Percentiles rank a stretch among this genome's conserved stretches.
Conservation (phyloP, 495 filamentous ascomycete genomes). For the Daldinia grandis region DNA sequence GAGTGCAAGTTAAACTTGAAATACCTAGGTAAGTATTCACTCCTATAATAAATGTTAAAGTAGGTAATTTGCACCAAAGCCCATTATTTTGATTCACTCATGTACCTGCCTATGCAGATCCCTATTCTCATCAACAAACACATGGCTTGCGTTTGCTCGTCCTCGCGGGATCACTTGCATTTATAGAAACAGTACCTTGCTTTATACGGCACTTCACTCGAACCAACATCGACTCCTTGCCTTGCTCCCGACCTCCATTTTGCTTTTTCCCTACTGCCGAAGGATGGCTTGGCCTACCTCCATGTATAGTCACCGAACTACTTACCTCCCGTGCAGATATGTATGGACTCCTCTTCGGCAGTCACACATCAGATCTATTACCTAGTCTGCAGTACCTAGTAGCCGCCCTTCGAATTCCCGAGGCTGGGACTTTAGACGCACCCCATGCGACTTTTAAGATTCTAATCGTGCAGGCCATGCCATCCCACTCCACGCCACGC, state of each 20-base stretch:
- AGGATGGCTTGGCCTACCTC: slow-evolving; percentile 8
- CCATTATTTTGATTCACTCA: background rate
- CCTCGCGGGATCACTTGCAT: background rate
- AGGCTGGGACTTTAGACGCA: background rate
- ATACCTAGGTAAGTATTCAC: background rate
- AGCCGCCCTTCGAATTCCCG: slow-evolving; percentile 17
- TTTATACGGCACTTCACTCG: background rate
- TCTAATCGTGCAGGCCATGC: slow-evolving; percentile 18
- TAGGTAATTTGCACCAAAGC: background rate
- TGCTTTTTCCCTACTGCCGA: slow-evolving; percentile 11
- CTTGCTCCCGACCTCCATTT: background rate
- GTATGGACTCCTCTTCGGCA: slow-evolving; percentile 9
- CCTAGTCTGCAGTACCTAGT: slow-evolving; percentile 9
- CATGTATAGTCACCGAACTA: background rate
- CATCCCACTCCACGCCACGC: slow-evolving; percentile 28
- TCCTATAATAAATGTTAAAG: background rate
- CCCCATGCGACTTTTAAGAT: slow-evolving; percentile 6
- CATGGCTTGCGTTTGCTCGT: slow-evolving; percentile 18
- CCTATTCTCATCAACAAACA: slow-evolving; percentile 29
- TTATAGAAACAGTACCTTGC: slow-evolving; percentile 16
- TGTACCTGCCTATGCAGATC: slow-evolving; percentile 16
- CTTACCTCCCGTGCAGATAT: slow-evolving; percentile 12
- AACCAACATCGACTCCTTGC: background rate
- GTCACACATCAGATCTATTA: slow-evolving; percentile 4
- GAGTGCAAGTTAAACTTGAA: background rate